Percentiles rank a stretch among this genome's conserved stretches.
Conservation (phyloP, 169 alveolate species). For the Plasmodium inui region DNA sequence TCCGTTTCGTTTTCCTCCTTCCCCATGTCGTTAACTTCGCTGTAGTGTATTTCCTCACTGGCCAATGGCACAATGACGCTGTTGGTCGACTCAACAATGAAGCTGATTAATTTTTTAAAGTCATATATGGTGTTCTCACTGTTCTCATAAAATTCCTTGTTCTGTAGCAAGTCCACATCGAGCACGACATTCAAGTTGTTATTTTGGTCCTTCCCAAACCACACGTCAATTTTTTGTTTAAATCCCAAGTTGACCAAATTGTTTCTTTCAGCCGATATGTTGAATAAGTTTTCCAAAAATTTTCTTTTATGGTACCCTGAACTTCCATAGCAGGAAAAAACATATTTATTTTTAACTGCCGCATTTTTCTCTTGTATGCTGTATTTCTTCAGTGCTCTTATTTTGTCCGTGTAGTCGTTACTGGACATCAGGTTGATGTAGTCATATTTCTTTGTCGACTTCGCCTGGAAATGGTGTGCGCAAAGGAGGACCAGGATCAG, state of each 20-base stretch:
- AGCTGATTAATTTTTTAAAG: constrained; percentile 16
- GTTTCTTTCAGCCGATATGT: neutral
- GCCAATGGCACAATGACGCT: constrained; percentile 38
- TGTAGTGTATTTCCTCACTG: neutral
- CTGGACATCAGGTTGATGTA: constrained; percentile 46
- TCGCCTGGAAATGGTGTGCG: constrained; percentile 25
- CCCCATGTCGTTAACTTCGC: neutral
- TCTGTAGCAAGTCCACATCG: constrained; percentile 46
- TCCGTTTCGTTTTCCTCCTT: neutral
- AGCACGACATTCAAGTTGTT: constrained; percentile 37
- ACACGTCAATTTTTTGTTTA: constrained; percentile 45
- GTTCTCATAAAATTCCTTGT: constrained; percentile 20
- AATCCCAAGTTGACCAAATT: constrained; percentile 37
- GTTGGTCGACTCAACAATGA: constrained; percentile 45
- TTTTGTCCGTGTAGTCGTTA: constrained; percentile 37
- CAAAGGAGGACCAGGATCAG: constrained; percentile 21
- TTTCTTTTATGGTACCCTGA: constrained; percentile 24
- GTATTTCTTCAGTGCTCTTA: constrained; percentile 8
- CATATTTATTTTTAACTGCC: constrained; percentile 20
- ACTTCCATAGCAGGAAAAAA: constrained; percentile 53
- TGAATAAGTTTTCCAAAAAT: constrained; percentile 27
- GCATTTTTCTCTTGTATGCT: neutral
- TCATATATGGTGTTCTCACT: constrained; percentile 6
- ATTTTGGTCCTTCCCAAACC: constrained; percentile 50
- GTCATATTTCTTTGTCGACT: constrained; percentile 37